Evolutionary conservation across 73 alveolate genomes (phyloP).

Genomic region (Symbiodinium pilosum): DNA sequence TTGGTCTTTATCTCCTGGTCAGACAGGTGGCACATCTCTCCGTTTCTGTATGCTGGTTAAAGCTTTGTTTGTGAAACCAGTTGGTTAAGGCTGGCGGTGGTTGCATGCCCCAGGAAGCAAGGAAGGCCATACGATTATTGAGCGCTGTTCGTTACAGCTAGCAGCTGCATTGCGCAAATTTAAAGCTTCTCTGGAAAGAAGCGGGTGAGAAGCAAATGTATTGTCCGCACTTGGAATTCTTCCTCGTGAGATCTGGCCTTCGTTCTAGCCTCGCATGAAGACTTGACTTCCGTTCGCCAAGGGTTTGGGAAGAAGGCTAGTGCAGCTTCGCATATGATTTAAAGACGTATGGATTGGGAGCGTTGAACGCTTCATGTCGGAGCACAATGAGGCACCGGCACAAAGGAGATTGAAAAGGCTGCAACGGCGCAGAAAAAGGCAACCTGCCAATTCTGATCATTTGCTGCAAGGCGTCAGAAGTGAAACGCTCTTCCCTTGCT

Average conservation of each 20-base stretch:
- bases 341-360: background rate
- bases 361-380: background rate
- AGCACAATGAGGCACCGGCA: conserved; percentile 19
- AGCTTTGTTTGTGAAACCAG: no score
- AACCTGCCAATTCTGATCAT: no score
- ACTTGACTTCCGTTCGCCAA: background rate
- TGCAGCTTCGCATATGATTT: background rate
- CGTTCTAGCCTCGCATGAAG: background rate
- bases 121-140: no score
- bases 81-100: no score
- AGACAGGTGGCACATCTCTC: no score
- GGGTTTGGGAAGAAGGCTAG: background rate
- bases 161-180: background rate
- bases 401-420: background rate
- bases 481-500: no score
- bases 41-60: no score
- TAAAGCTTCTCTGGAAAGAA: background rate
- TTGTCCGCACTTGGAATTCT: background rate
- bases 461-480: no score
- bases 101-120: no score
- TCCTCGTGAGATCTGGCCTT: background rate
- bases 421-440: background rate
- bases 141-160: no score
- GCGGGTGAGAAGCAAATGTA: background rate
- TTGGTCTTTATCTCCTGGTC: no score